A percentile compares a stretch with the other conserved stretches of the same genome.
These are phyloP conservation scores for Phytophthora megakarya DNA, from an alignment of 352 stramenopile species.

Conservation along the genomic window DNA sequence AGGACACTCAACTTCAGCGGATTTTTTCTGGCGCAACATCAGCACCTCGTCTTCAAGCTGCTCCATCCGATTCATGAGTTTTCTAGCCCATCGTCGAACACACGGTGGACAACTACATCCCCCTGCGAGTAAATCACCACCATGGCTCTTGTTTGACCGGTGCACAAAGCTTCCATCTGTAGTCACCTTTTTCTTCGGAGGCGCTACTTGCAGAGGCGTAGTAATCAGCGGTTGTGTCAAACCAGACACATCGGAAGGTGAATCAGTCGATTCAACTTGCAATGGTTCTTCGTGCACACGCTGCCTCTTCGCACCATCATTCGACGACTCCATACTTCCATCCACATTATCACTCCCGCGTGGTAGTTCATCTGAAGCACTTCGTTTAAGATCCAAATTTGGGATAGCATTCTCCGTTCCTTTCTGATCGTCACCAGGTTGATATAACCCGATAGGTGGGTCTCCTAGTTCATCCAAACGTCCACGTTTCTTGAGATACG, in stretches of 20 bases:
- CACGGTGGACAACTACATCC: slow-evolving; percentile 41
- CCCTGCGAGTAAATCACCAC: slow-evolving; percentile 36
- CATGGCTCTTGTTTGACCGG: slow-evolving; percentile 25
- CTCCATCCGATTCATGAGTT: slow-evolving; percentile 43
- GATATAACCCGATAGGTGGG: background rate
- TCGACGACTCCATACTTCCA: background rate
- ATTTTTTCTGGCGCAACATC: slow-evolving; percentile 21
- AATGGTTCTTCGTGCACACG: slow-evolving; percentile 14
- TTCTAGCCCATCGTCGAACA: slow-evolving; percentile 40
- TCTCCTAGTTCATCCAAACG: slow-evolving; percentile 30
- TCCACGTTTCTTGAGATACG: slow-evolving; percentile 37
- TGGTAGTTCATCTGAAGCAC: slow-evolving; percentile 1
- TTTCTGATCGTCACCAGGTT: background rate
- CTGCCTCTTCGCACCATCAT: slow-evolving; percentile 16
- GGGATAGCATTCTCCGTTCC: background rate
- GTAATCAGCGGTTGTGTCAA: slow-evolving; percentile 6
- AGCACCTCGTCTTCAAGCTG: slow-evolving; percentile 43
- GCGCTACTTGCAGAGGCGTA: background rate
- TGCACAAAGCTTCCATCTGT: slow-evolving; percentile 22
- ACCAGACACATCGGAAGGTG: slow-evolving; percentile 16
- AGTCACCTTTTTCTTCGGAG: background rate
- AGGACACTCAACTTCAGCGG: background rate
- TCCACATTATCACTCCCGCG: background rate
- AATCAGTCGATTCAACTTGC: slow-evolving; percentile 6
- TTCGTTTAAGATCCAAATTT: slow-evolving; percentile 19